phyloP scores from a whole-genome alignment of 2,329 filamentous ascomycete genomes.

The Ceratocystis harringtonii region DNA sequence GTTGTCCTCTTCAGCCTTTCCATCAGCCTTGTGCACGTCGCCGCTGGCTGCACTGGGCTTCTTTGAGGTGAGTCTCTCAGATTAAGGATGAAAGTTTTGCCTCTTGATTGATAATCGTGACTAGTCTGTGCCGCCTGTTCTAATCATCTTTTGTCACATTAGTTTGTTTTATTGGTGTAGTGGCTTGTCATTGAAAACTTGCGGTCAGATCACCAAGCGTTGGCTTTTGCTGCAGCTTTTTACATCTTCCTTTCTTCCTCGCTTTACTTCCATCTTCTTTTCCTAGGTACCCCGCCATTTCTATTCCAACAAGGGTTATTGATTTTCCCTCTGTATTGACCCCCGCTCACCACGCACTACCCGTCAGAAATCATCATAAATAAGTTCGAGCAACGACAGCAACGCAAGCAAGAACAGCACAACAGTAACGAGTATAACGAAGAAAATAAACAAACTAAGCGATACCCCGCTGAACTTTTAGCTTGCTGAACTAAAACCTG shows the following conservation, averaged over 20 bases:
- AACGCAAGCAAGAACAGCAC: neutral
- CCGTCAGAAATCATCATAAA: neutral
- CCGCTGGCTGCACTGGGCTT: too few species aligned
- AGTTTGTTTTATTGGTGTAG: neutral
- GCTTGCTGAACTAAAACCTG: too few species aligned
- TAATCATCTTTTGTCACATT: neutral
- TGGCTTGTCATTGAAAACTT: neutral
- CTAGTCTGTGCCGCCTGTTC: neutral
- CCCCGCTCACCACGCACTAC: too few species aligned
- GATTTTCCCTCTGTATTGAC: neutral
- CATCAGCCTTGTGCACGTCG: too few species aligned
- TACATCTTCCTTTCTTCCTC: neutral
- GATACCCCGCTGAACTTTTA: too few species aligned
- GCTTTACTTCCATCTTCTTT: neutral
- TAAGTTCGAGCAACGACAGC: neutral
- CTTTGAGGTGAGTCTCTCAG: too few species aligned
- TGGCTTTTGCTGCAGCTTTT: neutral
- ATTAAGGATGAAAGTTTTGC: neutral
- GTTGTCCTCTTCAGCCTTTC: too few species aligned
- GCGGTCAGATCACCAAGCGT: constrained; percentile 1
- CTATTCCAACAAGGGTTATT: neutral
- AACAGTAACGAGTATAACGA: too few species aligned
- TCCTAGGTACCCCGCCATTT: neutral
- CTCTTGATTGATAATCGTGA: constrained; percentile 3
- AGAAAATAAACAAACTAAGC: too few species aligned